A percentile compares a stretch with the other conserved stretches of the same genome.
Evolutionary conservation across 2,329 filamentous ascomycete species (phyloP).

Genomic region (Chaetomiaceae sp.): DNA sequence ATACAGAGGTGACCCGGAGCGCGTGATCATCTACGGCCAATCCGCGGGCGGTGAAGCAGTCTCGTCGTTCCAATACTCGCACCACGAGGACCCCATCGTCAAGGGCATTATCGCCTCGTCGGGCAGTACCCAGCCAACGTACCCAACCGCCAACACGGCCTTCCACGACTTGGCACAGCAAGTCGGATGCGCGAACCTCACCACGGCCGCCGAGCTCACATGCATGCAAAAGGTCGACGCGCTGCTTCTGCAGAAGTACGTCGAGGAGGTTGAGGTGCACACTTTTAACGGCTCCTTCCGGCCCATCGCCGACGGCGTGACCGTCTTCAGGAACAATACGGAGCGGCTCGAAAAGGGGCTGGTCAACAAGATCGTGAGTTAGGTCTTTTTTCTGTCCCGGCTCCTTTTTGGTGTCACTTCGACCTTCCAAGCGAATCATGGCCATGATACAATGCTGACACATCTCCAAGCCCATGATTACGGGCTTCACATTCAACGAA

Average conservation of each 20-base stretch:
- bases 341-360: slow-evolving; percentile 2
- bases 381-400: neutral
- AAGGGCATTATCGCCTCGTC: slow-evolving; percentile 1
- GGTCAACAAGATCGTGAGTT: neutral
- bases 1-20: slow-evolving; percentile 1
- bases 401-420: too few species aligned
- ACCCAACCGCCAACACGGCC: neutral
- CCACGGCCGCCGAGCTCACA: neutral
- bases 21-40: slow-evolving; percentile 4
- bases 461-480: neutral
- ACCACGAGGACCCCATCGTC: slow-evolving; percentile 1
- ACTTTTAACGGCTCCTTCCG: neutral
- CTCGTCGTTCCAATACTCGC: neutral
- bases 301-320: neutral
- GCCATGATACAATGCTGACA: neutral
- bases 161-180: slow-evolving; percentile 1
- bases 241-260: neutral
- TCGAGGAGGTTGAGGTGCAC: neutral
- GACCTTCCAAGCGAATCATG: too few species aligned
- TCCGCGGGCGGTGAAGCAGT: neutral
- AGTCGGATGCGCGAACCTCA: slow-evolving; percentile 1
- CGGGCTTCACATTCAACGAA: slow-evolving; percentile 1
- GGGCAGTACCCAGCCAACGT: neutral
- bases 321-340: neutral
- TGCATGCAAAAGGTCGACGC: slow-evolving; percentile 5